Percentiles rank a stretch among this genome's conserved stretches.
These are phyloP conservation scores for Kwoniella dejecticola DNA, from an alignment of 768 basidiomycete genomes.

Conservation along the genomic window DNA sequence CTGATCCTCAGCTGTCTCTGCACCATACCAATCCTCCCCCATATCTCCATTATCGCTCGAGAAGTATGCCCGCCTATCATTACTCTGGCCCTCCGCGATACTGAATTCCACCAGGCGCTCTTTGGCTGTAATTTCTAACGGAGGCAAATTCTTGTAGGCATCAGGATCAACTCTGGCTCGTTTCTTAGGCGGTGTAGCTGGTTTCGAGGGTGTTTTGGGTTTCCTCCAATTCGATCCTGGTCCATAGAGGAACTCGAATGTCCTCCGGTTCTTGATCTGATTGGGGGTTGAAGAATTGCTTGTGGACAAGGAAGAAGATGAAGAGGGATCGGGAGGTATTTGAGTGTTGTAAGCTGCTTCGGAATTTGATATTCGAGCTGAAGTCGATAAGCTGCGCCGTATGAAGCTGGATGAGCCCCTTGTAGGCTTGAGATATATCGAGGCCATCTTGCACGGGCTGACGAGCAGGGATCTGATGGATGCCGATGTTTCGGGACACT, in stretches of 20 bases:
- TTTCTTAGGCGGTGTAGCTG: slow-evolving; percentile 15
- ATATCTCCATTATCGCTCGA: slow-evolving; percentile 21
- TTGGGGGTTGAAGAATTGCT: background rate
- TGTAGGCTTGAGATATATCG: background rate
- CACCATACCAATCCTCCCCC: slow-evolving; percentile 13
- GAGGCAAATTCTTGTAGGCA: slow-evolving; percentile 17
- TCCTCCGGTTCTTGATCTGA: slow-evolving; percentile 2
- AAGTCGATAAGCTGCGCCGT: background rate
- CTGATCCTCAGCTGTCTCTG: slow-evolving; percentile 8
- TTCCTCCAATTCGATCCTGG: slow-evolving; percentile 14
- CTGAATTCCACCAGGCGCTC: slow-evolving; percentile 26
- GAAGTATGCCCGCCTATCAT: slow-evolving; percentile 32
- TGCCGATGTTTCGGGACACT: background rate
- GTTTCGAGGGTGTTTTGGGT: slow-evolving; percentile 15
- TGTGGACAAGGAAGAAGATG: background rate
- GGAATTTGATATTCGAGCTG: background rate
- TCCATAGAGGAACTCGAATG: slow-evolving; percentile 18
- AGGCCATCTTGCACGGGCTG: background rate
- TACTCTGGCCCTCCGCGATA: slow-evolving; percentile 21
- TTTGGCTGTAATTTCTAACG: slow-evolving; percentile 8
- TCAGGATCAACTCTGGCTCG: slow-evolving; percentile 13
- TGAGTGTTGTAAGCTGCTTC: background rate
- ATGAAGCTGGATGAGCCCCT: background rate
- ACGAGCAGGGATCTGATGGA: no score
- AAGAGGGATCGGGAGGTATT: background rate